Evolutionary conservation across 2,329 filamentous ascomycete species (phyloP), one percentile per base, ranked within the genome.

Genomic region (Thermochaetoides dissita): DNA sequence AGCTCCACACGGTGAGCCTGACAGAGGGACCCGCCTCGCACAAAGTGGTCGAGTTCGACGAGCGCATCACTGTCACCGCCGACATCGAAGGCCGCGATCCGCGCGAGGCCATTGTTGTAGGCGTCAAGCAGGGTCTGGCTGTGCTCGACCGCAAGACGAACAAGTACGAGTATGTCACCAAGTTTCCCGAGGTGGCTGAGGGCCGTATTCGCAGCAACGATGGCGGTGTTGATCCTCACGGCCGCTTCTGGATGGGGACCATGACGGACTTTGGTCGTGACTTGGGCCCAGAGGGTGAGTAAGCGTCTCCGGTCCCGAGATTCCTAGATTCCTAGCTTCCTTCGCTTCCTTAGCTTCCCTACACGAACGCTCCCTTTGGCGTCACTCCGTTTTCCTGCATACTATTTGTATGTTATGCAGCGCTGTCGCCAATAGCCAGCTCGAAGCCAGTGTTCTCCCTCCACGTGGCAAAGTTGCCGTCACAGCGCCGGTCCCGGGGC

Each of bases 41-140:
- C 46, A 68, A 76, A 49, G 80, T 82, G 35, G 51, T 69, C 33
- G 65, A 76, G 55, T 62, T 79, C 34, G 67, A 73, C 57, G 64
- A 66, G 48, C 65, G 67, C 28, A 62, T 72, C 43, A 74, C 72
- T 24, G 79, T 85, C 37, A 94, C 88, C 34, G 82, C 81, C 41
- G 81, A 94, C 60, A 84, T 94, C 50, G 72, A 76, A 49, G 76
- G 81, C 46, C 65, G 68, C 38, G 71, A 79, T 55, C 66, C 74
- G 3, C 59, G 57, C 38, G 66, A 82, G 39, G 75, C 79, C 55
- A 80, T 94, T 58, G 66, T 85, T 43, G 73, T 89, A 51, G 87
- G 79, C 36, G 76, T 83, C 57, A 94, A 94, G 66, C 73, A 80
- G 58, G 87, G 87, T 46, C 75, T 84, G 53, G 87, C 84, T n/a